phyloP scores from a whole-genome alignment of 75 land plant species.

The Selaginella moellendorffii region DNA sequence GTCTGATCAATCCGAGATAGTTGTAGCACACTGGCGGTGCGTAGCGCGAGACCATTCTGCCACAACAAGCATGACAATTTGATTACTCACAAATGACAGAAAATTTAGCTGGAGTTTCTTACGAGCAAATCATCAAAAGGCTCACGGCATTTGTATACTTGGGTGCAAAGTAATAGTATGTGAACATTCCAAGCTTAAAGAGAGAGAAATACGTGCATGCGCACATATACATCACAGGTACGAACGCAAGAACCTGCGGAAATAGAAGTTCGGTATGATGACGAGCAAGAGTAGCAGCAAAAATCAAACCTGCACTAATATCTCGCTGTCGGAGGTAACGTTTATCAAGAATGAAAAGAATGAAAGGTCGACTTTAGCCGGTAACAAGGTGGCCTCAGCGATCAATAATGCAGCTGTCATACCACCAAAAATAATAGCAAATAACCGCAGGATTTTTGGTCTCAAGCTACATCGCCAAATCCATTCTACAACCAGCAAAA shows the following conservation, averaged over 20 bases:
- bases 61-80: neutral
- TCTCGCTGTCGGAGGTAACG: slow-evolving; percentile 48
- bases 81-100: neutral
- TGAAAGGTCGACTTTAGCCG: slow-evolving; percentile 67
- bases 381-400: slow-evolving; percentile 86
- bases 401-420: slow-evolving; percentile 83
- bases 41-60: slow-evolving; percentile 97
- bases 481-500: slow-evolving; percentile 44
- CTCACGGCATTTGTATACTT: slow-evolving; percentile 89
- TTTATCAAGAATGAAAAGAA: slow-evolving; percentile 81
- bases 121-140: slow-evolving; percentile 98
- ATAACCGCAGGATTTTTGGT: slow-evolving; percentile 46
- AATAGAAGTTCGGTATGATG: neutral
- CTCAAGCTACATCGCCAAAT: slow-evolving; percentile 74
- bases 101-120: slow-evolving; percentile 21
- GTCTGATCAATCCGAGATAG: slow-evolving; percentile 76
- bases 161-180: slow-evolving; percentile 88
- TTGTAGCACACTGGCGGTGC: slow-evolving; percentile 95
- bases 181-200: slow-evolving; percentile 92
- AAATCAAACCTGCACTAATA: slow-evolving; percentile 73
- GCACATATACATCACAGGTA: slow-evolving; percentile 94
- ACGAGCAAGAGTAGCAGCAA: neutral
- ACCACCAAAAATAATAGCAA: slow-evolving; percentile 55
- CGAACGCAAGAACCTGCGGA: slow-evolving; percentile 60
- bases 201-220: slow-evolving; percentile 91